Conservation (phyloP, 2,329 filamentous ascomycete genomes). For the Alternaria hordeiaustralica region DNA sequence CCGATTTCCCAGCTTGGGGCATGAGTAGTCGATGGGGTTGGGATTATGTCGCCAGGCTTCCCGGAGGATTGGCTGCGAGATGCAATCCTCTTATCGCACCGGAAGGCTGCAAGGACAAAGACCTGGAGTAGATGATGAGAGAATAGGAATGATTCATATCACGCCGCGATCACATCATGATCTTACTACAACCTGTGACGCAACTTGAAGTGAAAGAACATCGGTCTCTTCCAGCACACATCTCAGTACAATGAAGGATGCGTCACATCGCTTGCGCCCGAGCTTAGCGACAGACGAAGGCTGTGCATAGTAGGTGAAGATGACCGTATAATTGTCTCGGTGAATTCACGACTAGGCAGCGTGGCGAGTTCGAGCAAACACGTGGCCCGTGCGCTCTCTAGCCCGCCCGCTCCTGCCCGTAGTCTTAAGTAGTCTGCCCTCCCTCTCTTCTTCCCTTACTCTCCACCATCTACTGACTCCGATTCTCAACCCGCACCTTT, state of each 20-base stretch:
- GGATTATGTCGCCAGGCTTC: conserved; percentile 53
- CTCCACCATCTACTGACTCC: neutral
- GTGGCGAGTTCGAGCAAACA: neutral
- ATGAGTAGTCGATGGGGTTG: conserved; percentile 56
- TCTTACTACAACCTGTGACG: neutral
- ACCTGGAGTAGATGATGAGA: conserved; percentile 18
- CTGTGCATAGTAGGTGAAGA: neutral
- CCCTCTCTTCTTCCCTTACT: neutral
- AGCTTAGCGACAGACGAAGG: neutral
- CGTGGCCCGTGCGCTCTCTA: neutral
- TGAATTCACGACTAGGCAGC: neutral
- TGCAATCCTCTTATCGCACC: conserved; percentile 51
- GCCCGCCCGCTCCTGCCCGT: neutral
- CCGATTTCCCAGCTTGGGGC: conserved; percentile 57
- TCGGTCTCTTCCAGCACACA: neutral
- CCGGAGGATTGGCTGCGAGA: conserved; percentile 38
- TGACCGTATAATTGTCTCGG: neutral
- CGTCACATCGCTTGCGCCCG: neutral
- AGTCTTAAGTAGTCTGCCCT: neutral
- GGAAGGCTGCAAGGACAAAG: conserved; percentile 41
- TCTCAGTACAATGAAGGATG: neutral
- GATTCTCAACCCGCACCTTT: neutral
- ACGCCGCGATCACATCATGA: neutral
- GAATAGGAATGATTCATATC: neutral
- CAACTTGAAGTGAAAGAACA: neutral